A percentile compares a stretch with the other conserved stretches of the same genome.
These are phyloP conservation scores for Rubia occidens DNA, from an alignment of 305 asterid genomes.

Conservation along the genomic window DNA sequence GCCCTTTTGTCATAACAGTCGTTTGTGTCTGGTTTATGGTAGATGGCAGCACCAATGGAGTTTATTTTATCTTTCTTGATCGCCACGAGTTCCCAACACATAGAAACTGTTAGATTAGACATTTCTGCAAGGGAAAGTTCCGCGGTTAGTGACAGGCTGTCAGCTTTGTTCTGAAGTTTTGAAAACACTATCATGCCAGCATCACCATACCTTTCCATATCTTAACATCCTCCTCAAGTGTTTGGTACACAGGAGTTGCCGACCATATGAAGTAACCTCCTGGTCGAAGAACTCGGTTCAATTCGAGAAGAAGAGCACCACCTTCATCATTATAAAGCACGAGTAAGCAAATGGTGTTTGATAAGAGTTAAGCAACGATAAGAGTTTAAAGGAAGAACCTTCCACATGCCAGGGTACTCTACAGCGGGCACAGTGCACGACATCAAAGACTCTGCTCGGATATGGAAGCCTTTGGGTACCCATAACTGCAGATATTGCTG, in stretches of 20 bases:
- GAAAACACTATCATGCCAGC: constrained; percentile 5
- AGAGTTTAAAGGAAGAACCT: constrained; percentile 30
- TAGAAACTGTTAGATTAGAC: constrained; percentile 60
- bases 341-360: neutral
- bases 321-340: constrained; percentile 38
- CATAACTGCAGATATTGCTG: constrained; percentile 87
- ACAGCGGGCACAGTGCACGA: constrained; percentile 86
- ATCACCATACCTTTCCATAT: constrained; percentile 60
- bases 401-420: constrained; percentile 87
- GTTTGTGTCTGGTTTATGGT: constrained; percentile 66
- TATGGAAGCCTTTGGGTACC: constrained; percentile 73
- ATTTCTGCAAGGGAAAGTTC: constrained; percentile 37
- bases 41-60: constrained; percentile 61
- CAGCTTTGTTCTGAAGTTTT: neutral
- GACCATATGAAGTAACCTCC: constrained; percentile 92
- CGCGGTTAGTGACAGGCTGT: constrained; percentile 1
- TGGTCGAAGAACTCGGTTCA: constrained; percentile 72
- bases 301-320: constrained; percentile 71
- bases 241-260: constrained; percentile 90
- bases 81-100: constrained; percentile 84
- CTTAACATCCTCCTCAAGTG: constrained; percentile 54
- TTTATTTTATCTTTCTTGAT: constrained; percentile 60
- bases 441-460: constrained; percentile 75
- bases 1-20: constrained; percentile 62
- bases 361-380: neutral